Conservation (phyloP, 345 rosid genomes). For the Euphorbia lathyris region DNA sequence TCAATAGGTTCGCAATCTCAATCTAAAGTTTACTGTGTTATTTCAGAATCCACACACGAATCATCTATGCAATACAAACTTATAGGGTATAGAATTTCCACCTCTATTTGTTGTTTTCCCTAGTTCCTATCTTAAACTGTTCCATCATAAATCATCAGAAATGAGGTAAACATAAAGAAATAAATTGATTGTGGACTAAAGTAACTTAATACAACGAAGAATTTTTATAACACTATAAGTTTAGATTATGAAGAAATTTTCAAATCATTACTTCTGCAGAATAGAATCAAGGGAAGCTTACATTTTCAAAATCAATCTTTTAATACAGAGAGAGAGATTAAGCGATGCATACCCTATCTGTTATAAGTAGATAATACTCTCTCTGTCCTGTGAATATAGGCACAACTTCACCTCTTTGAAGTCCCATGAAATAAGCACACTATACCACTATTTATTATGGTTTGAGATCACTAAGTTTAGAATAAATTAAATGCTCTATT, state of each 20-base stretch:
- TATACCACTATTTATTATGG: too few species aligned
- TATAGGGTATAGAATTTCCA: neutral
- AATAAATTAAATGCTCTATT: too few species aligned
- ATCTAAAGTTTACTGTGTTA: neutral
- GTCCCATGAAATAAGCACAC: too few species aligned
- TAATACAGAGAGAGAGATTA: too few species aligned
- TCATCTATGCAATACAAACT: neutral
- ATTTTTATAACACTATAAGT: neutral
- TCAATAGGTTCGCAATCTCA: neutral
- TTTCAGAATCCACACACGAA: neutral
- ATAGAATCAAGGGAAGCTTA: neutral
- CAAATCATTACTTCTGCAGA: neutral
- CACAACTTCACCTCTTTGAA: too few species aligned
- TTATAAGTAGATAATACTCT: too few species aligned
- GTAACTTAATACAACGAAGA: too few species aligned
- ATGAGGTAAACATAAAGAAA: too few species aligned
- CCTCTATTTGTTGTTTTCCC: neutral
- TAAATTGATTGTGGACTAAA: too few species aligned
- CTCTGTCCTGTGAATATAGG: too few species aligned
- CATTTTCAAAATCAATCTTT: neutral
- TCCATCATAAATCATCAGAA: neutral
- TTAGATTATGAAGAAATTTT: neutral
- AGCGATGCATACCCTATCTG: too few species aligned
- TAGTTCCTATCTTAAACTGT: neutral
- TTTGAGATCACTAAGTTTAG: too few species aligned